Conservation (phyloP, 495 filamentous ascomycete genomes). For the Platismatia glauca region DNA sequence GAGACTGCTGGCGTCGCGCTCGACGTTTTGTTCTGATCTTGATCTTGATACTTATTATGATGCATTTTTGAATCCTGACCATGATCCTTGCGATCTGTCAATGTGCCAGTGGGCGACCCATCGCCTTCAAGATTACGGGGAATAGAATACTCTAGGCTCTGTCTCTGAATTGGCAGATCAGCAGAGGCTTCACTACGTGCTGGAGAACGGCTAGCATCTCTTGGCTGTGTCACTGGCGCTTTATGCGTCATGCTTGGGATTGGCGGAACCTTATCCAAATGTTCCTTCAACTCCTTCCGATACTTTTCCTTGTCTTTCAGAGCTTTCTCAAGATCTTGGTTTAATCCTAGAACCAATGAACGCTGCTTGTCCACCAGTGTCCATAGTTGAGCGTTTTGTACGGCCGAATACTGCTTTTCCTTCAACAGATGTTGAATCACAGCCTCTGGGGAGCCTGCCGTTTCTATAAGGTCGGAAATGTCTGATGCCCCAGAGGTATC, state of each 20-base stretch:
- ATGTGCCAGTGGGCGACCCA: background rate
- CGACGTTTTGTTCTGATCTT: background rate
- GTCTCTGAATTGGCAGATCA: conserved; percentile 23
- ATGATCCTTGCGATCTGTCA: background rate
- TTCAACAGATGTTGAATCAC: conserved; percentile 81
- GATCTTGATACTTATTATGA: background rate
- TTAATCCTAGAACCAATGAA: conserved; percentile 83
- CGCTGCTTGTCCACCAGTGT: conserved; percentile 92
- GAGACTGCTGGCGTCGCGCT: background rate
- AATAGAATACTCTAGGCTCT: conserved; percentile 10
- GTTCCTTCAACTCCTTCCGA: conserved; percentile 78
- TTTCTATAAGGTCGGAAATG: conserved; percentile 62
- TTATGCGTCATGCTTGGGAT: conserved; percentile 32
- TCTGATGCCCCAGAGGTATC: conserved; percentile 52
- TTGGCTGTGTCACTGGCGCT: conserved; percentile 7
- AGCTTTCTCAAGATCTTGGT: conserved; percentile 86
- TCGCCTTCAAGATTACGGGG: background rate
- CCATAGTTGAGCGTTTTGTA: conserved; percentile 92
- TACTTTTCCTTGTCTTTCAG: conserved; percentile 94
- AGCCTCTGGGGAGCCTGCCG: conserved; percentile 83
- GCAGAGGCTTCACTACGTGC: conserved; percentile 19
- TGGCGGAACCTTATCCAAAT: conserved; percentile 43
- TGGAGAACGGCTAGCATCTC: conserved; percentile 20
- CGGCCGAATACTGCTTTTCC: conserved; percentile 78
- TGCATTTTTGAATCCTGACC: no score